These are phyloP conservation scores for Puccinia novopanici DNA, from an alignment of 1,284 basidiomycete genomes.

Conservation along the genomic window DNA sequence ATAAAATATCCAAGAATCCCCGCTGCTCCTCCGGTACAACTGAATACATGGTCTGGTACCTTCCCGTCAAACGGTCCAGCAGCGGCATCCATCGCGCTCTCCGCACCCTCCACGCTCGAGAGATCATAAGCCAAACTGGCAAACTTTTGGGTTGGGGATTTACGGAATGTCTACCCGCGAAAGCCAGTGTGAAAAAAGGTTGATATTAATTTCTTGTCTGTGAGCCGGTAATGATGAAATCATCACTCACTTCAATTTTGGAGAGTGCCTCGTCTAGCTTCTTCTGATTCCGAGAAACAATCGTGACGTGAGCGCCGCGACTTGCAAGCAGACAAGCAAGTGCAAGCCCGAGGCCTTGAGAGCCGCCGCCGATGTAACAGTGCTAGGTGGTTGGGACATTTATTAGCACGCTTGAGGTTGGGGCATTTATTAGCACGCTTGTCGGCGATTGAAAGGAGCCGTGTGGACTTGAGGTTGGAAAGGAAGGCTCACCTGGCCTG, in stretches of 20 bases:
- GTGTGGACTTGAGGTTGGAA: too few species aligned
- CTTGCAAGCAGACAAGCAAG: conserved; percentile 71
- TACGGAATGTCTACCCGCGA: conserved; percentile 59
- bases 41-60: conserved; percentile 73
- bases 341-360: conserved; percentile 74
- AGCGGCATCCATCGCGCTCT: conserved; percentile 68
- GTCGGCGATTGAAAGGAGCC: conserved; percentile 12
- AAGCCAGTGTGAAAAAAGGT: too few species aligned
- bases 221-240: not conserved
- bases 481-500: conserved; percentile 3
- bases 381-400: conserved; percentile 62
- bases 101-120: conserved; percentile 63
- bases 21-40: conserved; percentile 70
- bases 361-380: conserved; percentile 78
- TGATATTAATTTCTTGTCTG: too few species aligned
- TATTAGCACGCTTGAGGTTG: conserved; percentile 32
- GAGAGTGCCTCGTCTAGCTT: conserved; percentile 67
- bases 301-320: conserved; percentile 75
- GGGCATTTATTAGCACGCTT: conserved; percentile 29
- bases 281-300: conserved; percentile 72
- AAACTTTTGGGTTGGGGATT: conserved; percentile 65
- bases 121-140: conserved; percentile 69
- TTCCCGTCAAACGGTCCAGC: conserved; percentile 64
- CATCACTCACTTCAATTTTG: conserved; percentile 66
- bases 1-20: conserved; percentile 70